These are phyloP conservation scores for Colletotrichum chrysophilum DNA, from an alignment of 2,329 filamentous ascomycete genomes.

Conservation along the genomic window DNA sequence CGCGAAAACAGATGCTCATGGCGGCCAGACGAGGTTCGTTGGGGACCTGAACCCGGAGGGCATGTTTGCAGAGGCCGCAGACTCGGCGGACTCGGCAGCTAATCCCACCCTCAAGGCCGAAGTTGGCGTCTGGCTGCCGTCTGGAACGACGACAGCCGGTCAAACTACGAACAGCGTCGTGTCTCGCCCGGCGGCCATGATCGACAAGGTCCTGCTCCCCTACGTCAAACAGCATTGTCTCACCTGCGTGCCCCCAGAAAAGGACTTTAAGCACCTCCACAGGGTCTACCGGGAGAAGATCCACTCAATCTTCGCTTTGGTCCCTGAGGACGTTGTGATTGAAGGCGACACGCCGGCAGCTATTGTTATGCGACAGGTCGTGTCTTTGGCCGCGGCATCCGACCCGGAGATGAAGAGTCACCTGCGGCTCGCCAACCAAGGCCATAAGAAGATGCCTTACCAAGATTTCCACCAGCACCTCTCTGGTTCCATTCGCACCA, in stretches of 20 bases:
- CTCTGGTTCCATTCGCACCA: conserved; percentile 52
- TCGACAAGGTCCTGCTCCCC: conserved; percentile 45
- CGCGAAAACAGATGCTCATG: neutral
- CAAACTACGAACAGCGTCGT: conserved; percentile 32
- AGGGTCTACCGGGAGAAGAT: conserved; percentile 56
- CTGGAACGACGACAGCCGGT: conserved; percentile 29
- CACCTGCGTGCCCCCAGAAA: conserved; percentile 50
- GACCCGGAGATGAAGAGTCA: conserved; percentile 50
- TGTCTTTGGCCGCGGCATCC: conserved; percentile 59
- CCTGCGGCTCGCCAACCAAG: conserved; percentile 47
- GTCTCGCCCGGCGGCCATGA: conserved; percentile 34
- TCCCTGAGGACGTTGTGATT: conserved; percentile 42
- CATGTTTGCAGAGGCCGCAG: conserved; percentile 62
- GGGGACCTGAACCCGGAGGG: conserved; percentile 66
- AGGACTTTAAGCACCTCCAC: conserved; percentile 51
- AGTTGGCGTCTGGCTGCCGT: conserved; percentile 60
- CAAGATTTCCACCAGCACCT: conserved; percentile 54
- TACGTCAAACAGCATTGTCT: conserved; percentile 53
- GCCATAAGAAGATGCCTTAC: conserved; percentile 43
- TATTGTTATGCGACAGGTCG: conserved; percentile 57
- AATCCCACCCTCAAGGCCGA: conserved; percentile 53
- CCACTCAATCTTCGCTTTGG: conserved; percentile 59
- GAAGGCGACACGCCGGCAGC: conserved; percentile 35
- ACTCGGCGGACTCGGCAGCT: conserved; percentile 35
- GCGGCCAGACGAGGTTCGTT: conserved; percentile 49